Evolutionary conservation across 2,329 filamentous ascomycete genomes (phyloP).

Genomic region (Alternaria postmessia): DNA sequence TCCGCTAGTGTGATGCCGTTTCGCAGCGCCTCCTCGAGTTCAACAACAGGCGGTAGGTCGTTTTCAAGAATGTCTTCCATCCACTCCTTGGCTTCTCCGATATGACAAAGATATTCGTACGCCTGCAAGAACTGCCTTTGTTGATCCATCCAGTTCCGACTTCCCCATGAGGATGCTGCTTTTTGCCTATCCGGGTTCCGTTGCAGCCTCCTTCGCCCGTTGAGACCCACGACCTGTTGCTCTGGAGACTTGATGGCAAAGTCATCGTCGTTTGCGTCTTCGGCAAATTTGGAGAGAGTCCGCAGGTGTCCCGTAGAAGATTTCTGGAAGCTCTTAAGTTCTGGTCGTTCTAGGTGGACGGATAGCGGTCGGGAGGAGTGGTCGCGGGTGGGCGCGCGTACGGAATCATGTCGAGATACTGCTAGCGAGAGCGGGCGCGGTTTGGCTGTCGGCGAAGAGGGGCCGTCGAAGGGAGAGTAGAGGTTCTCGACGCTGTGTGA

Average conservation of each 20-base stretch:
- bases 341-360: constrained; percentile 55
- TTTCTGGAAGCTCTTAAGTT: constrained; percentile 82
- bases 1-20: constrained; percentile 95
- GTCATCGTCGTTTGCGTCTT: constrained; percentile 77
- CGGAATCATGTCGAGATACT: constrained; percentile 49
- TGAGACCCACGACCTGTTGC: constrained; percentile 87
- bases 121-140: constrained; percentile 95
- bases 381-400: constrained; percentile 48
- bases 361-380: constrained; percentile 42
- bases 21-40: constrained; percentile 89
- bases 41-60: constrained; percentile 87
- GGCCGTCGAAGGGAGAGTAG: constrained; percentile 56
- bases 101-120: constrained; percentile 98
- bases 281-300: constrained; percentile 82
- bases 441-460: constrained; percentile 51
- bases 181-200: constrained; percentile 67
- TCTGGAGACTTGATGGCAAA: constrained; percentile 79
- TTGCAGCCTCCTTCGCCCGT: constrained; percentile 84
- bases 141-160: constrained; percentile 98
- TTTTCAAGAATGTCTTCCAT: constrained; percentile 91
- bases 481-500: constrained; percentile 54
- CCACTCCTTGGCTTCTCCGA: constrained; percentile 99
- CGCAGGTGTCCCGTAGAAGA: constrained; percentile 91
- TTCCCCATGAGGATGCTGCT: constrained; percentile 70
- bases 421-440: constrained; percentile 54